Conservation (phyloP, 169 alveolate genomes). For the Eimeria praecox region DNA sequence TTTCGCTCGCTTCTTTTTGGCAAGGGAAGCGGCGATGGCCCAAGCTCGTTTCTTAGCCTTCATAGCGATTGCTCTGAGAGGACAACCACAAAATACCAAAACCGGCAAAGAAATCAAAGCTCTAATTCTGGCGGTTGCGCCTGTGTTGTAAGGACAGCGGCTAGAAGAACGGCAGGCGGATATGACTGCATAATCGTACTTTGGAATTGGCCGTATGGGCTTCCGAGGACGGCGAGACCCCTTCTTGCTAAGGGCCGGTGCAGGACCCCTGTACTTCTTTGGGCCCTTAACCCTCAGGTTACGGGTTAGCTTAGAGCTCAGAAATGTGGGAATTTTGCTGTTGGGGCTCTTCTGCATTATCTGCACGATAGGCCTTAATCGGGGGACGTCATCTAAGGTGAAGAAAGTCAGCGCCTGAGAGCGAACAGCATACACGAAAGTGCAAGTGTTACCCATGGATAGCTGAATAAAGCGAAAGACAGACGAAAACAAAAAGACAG, state of each 20-base stretch:
- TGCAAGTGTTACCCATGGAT: neutral
- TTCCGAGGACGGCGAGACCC: slow-evolving; percentile 21
- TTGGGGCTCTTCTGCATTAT: slow-evolving; percentile 80
- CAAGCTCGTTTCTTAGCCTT: slow-evolving; percentile 51
- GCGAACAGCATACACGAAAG: neutral
- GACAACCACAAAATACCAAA: neutral
- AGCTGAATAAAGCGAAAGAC: neutral
- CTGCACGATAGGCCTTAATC: slow-evolving; percentile 62
- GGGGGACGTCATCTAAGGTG: slow-evolving; percentile 67
- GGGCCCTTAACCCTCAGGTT: slow-evolving; percentile 48
- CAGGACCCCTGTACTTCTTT: slow-evolving; percentile 2
- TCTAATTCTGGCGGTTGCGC: too few species aligned
- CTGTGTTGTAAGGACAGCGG: neutral
- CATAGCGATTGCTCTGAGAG: slow-evolving; percentile 29
- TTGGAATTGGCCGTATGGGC: slow-evolving; percentile 59
- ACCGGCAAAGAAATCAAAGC: neutral
- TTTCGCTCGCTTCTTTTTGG: slow-evolving; percentile 44
- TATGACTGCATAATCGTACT: neutral
- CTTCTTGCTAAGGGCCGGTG: neutral
- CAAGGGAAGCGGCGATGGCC: slow-evolving; percentile 62
- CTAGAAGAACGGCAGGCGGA: neutral
- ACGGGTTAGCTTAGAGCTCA: slow-evolving; percentile 54
- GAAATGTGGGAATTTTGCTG: slow-evolving; percentile 75
- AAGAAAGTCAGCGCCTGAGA: slow-evolving; percentile 78
- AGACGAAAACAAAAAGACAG: neutral